A percentile compares a stretch with the other conserved stretches of the same genome.
Evolutionary conservation across 2,329 filamentous ascomycete species (phyloP).

Genomic region (Sporothrix variecibatus): DNA sequence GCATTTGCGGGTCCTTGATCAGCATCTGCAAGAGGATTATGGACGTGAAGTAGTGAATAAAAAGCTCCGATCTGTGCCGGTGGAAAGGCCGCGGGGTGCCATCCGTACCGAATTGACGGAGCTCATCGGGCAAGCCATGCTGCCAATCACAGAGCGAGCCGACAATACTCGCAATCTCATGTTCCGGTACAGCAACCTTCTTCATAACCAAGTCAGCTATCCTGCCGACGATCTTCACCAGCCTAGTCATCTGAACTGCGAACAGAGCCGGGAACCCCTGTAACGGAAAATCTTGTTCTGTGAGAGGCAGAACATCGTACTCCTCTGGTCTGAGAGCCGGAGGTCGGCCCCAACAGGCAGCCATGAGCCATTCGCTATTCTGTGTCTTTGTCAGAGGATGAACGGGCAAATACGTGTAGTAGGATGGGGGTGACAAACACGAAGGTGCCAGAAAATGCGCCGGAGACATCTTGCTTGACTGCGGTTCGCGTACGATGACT

Average conservation of each 20-base stretch:
- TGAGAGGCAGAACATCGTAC: slow-evolving; percentile 1
- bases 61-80: background rate
- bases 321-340: background rate
- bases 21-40: background rate
- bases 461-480: background rate
- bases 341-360: background rate
- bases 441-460: background rate
- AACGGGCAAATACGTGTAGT: background rate
- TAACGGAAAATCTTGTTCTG: background rate
- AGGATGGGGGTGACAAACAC: background rate
- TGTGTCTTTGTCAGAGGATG: slow-evolving; percentile 1
- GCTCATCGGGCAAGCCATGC: background rate
- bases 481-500: background rate
- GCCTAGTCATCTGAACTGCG: background rate
- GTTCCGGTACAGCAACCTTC: background rate
- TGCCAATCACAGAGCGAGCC: background rate
- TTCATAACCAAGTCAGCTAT: slow-evolving; percentile 1
- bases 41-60: slow-evolving; percentile 1
- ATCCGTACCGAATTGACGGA: background rate
- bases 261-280: background rate
- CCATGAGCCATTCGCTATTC: slow-evolving; percentile 1
- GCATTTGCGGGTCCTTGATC: background rate
- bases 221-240: background rate
- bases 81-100: background rate
- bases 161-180: slow-evolving; percentile 1